Conservation (phyloP, 2,329 filamentous ascomycete species). For the Septoria petroselini region DNA sequence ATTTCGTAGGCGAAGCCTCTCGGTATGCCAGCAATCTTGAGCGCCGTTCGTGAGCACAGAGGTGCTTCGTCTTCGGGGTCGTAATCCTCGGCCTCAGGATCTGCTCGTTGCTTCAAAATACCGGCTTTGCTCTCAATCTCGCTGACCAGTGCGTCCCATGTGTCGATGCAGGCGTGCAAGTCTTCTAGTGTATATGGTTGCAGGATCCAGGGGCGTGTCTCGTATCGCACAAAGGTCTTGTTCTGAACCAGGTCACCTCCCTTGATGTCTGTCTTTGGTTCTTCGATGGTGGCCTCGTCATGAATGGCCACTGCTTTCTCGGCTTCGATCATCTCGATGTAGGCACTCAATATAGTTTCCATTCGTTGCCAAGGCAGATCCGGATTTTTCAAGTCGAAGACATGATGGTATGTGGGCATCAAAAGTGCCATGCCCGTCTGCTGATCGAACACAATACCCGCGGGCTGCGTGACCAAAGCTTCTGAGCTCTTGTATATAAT, state of each 20-base stretch:
- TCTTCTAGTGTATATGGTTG: conserved; percentile 36
- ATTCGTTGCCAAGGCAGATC: conserved; percentile 38
- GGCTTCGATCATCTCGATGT: conserved; percentile 38
- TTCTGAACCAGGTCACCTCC: conserved; percentile 23
- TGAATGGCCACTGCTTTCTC: conserved; percentile 37
- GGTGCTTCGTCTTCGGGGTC: conserved; percentile 31
- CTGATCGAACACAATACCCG: conserved; percentile 36
- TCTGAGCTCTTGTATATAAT: conserved; percentile 34
- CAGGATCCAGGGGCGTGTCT: conserved; percentile 35
- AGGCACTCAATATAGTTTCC: conserved; percentile 36
- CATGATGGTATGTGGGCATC: conserved; percentile 38
- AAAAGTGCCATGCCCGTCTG: conserved; percentile 32
- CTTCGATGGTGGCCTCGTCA: conserved; percentile 27
- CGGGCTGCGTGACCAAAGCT: conserved; percentile 34
- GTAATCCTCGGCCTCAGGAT: conserved; percentile 22
- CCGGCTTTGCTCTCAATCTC: conserved; percentile 32
- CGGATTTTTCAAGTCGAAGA: conserved; percentile 33
- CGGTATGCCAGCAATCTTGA: conserved; percentile 34
- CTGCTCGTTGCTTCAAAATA: conserved; percentile 14
- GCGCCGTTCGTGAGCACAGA: conserved; percentile 31
- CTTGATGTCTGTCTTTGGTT: conserved; percentile 15
- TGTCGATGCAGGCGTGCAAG: conserved; percentile 31
- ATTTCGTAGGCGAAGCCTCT: conserved; percentile 37
- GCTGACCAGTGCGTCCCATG: conserved; percentile 33
- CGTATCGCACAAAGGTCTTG: conserved; percentile 24